Percentiles rank a stretch among this genome's conserved stretches.
Evolutionary conservation across 345 rosid genomes (phyloP).

Genomic region (Lagerstroemia speciosa): DNA sequence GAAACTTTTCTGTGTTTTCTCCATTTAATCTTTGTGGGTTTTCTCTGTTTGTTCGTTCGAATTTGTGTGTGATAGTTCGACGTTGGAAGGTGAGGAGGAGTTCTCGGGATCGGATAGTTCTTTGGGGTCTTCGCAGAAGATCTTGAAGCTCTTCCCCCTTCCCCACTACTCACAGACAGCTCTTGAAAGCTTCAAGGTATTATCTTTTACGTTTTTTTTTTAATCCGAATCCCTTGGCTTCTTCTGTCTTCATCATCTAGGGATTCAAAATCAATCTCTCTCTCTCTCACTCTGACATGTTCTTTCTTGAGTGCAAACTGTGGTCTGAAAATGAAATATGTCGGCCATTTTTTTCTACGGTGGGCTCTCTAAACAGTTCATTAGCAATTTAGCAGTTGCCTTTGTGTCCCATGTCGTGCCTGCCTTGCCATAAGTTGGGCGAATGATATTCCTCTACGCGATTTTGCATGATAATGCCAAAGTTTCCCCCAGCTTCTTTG

Average conservation of each 20-base stretch:
- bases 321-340: background rate
- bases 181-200: conserved; percentile 12
- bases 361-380: no score
- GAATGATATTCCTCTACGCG: no score
- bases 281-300: background rate
- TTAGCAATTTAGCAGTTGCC: background rate
- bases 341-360: background rate
- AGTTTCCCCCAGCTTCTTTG: no score
- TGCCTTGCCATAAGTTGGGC: background rate
- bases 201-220: background rate
- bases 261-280: conserved; percentile 8
- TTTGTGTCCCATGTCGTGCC: background rate
- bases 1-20: background rate
- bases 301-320: background rate
- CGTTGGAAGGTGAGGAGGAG: no score
- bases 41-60: conserved; percentile 9
- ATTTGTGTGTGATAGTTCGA: background rate
- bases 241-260: conserved; percentile 4
- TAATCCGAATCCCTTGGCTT: conserved; percentile 2
- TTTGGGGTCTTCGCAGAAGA: conserved; percentile 9
- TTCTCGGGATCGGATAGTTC: conserved; percentile 14
- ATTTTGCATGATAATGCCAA: no score
- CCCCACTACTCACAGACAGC: conserved; percentile 10
- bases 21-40: background rate
- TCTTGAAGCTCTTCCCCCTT: conserved; percentile 8